Evolutionary conservation across 2,329 filamentous ascomycete species (phyloP).

Genomic region (Sphaerulina musiva): DNA sequence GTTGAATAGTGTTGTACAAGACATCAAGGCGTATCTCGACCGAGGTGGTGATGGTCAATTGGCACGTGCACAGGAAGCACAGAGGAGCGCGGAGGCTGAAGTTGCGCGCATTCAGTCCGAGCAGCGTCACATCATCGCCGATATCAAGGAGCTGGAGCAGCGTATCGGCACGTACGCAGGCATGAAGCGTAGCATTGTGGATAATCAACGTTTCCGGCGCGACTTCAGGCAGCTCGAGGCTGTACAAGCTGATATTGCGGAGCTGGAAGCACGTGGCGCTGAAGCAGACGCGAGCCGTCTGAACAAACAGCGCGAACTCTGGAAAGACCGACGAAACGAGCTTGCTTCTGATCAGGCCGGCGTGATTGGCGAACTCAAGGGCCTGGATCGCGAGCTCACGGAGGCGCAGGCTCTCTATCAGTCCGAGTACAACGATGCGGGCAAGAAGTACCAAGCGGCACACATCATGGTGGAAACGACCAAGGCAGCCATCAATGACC

Average conservation of each 20-base stretch:
- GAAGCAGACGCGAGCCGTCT: slow-evolving; percentile 75
- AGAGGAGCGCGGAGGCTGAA: slow-evolving; percentile 60
- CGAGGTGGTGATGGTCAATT: slow-evolving; percentile 68
- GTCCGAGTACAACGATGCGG: slow-evolving; percentile 78
- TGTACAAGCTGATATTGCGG: slow-evolving; percentile 62
- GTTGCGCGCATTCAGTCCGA: slow-evolving; percentile 62
- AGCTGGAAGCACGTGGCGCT: slow-evolving; percentile 72
- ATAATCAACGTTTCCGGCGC: slow-evolving; percentile 82
- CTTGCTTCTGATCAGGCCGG: slow-evolving; percentile 66
- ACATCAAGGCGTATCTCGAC: slow-evolving; percentile 74
- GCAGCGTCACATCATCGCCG: slow-evolving; percentile 57
- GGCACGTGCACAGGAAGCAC: slow-evolving; percentile 60
- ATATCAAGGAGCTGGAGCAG: slow-evolving; percentile 70
- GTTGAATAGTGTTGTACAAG: slow-evolving; percentile 65
- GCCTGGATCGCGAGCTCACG: slow-evolving; percentile 73
- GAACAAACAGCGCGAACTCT: slow-evolving; percentile 58
- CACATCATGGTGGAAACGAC: slow-evolving; percentile 88
- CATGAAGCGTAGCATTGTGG: slow-evolving; percentile 76
- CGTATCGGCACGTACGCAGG: slow-evolving; percentile 72
- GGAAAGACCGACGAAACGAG: slow-evolving; percentile 62
- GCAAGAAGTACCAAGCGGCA: slow-evolving; percentile 71
- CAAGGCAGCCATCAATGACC: slow-evolving; percentile 84
- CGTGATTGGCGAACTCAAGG: slow-evolving; percentile 70
- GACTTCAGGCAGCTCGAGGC: slow-evolving; percentile 61
- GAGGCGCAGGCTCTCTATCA: slow-evolving; percentile 73